A percentile compares a stretch with the other conserved stretches of the same genome.
These are phyloP conservation scores for Lipomyces kockii DNA, from an alignment of 805 yeast species.

Conservation along the genomic window DNA sequence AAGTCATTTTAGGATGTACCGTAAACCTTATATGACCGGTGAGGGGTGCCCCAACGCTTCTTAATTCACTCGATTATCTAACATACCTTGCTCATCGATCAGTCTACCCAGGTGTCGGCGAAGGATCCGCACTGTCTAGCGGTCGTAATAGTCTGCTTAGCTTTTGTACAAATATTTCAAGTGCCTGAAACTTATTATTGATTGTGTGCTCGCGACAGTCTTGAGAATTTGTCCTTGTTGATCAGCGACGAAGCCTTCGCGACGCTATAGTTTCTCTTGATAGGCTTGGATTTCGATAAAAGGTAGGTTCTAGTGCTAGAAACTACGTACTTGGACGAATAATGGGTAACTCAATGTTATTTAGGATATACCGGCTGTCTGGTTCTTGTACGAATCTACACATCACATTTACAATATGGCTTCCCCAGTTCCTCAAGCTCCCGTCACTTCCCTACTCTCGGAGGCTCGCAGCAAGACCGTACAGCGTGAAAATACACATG, in stretches of 20 bases:
- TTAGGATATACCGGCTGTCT: background rate
- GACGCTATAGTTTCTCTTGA: background rate
- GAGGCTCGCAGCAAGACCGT: background rate
- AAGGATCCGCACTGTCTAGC: background rate
- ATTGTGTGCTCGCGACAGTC: background rate
- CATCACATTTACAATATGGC: background rate
- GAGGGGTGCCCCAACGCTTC: background rate
- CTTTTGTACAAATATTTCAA: background rate
- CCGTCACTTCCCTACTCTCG: conserved; percentile 2
- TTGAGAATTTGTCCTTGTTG: background rate
- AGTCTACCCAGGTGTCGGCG: background rate
- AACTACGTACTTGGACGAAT: background rate
- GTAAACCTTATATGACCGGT: background rate
- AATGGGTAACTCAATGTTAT: background rate
- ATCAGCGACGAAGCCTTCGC: background rate
- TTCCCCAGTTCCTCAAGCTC: background rate
- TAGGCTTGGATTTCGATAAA: background rate
- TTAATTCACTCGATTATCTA: background rate
- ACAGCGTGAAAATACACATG: background rate
- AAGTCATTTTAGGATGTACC: background rate
- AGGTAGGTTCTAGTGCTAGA: background rate
- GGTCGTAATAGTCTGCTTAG: background rate
- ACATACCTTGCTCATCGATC: background rate
- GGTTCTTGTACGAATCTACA: background rate
- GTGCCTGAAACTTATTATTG: background rate